Conservation (phyloP, 1,139 yeast species). For the Geotrichum macrosporum region DNA sequence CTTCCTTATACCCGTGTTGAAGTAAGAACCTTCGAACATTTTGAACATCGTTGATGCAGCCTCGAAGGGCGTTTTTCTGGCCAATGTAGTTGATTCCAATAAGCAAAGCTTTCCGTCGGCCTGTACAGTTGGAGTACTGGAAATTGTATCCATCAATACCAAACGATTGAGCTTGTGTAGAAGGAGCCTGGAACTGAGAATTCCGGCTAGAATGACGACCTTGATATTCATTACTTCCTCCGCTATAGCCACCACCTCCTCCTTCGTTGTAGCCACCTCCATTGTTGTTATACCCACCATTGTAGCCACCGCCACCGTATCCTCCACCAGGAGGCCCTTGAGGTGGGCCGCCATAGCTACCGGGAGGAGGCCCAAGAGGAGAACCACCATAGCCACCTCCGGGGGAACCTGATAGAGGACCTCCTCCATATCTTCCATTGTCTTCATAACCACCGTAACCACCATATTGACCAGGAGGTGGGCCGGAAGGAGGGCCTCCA, state of each 20-base stretch:
- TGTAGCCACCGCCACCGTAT: conserved; percentile 3
- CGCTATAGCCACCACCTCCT: background rate
- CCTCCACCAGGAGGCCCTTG: conserved; percentile 1
- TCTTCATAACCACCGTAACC: no score
- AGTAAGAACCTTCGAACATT: conserved; percentile 40
- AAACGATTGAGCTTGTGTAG: conserved; percentile 39
- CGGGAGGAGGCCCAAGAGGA: no score
- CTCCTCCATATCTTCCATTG: no score
- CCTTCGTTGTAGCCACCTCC: background rate
- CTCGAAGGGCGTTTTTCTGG: conserved; percentile 61
- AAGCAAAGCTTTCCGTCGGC: conserved; percentile 72
- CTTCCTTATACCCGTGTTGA: conserved; percentile 62
- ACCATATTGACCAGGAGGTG: conserved; percentile 13
- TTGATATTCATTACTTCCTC: conserved; percentile 23
- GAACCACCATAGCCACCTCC: conserved; percentile 5
- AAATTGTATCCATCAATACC: conserved; percentile 41
- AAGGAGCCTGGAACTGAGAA: conserved; percentile 33
- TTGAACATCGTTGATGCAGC: conserved; percentile 67
- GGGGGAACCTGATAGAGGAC: no score
- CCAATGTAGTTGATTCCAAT: conserved; percentile 88
- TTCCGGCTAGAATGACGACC: conserved; percentile 30
- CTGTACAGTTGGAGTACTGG: conserved; percentile 73
- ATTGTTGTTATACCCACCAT: background rate
- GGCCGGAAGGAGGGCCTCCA: conserved; percentile 25
- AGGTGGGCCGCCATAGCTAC: conserved; percentile 1